Conservation (phyloP, 2,329 filamentous ascomycete genomes). For the Ceratocystis cubensis region DNA sequence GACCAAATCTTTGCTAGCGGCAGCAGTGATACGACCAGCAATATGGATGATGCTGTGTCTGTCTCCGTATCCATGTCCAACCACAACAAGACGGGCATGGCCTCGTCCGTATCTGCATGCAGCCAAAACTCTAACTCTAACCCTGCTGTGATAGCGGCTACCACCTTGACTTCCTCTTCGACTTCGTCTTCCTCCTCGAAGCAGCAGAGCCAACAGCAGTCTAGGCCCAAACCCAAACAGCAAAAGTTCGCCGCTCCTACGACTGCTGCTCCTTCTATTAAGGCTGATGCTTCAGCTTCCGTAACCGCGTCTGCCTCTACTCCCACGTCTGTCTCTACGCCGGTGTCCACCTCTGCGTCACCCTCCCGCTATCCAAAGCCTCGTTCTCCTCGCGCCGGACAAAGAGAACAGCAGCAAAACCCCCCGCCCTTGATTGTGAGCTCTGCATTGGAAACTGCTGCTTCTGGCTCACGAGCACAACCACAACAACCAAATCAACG, state of each 20-base stretch:
- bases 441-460: conserved; percentile 33
- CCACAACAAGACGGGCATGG: neutral
- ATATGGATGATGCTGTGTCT: conserved; percentile 42
- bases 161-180: too few species aligned
- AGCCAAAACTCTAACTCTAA: neutral
- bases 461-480: too few species aligned
- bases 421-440: conserved; percentile 39
- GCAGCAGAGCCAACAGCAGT: neutral
- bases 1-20: conserved; percentile 48
- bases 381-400: neutral
- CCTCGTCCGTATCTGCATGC: neutral
- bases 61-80: conserved; percentile 41
- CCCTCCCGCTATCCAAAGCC: neutral
- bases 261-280: neutral
- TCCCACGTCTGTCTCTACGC: neutral
- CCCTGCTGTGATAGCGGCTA: too few species aligned
- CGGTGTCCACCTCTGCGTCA: neutral
- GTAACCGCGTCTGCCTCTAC: conserved; percentile 42
- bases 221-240: neutral
- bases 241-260: neutral
- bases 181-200: too few species aligned
- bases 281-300: neutral
- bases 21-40: conserved; percentile 45
- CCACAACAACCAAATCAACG: conserved; percentile 24
- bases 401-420: neutral